phyloP scores from a whole-genome alignment of 805 yeast genomes.

The Wickerhamiella australiensis region DNA sequence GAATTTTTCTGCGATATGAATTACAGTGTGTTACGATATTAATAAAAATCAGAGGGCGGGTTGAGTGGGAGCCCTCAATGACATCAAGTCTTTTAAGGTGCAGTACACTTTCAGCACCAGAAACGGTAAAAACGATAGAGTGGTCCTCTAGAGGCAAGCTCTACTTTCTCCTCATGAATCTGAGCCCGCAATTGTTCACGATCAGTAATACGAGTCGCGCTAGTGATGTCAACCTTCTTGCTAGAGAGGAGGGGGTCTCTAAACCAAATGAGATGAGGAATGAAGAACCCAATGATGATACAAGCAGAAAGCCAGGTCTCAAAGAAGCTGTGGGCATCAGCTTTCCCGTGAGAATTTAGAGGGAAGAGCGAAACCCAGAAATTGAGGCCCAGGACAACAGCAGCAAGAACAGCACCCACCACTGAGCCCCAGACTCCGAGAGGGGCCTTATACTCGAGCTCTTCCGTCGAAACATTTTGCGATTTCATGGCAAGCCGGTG shows the following conservation, averaged over 20 bases:
- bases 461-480: slow-evolving; percentile 59
- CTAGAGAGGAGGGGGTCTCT: slow-evolving; percentile 15
- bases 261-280: slow-evolving; percentile 14
- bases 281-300: slow-evolving; percentile 14
- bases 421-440: slow-evolving; percentile 57
- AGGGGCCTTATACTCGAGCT: slow-evolving; percentile 54
- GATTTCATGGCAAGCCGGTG: slow-evolving; percentile 48
- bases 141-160: slow-evolving; percentile 35
- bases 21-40: too few species aligned
- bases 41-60: too few species aligned
- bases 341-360: slow-evolving; percentile 32
- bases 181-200: slow-evolving; percentile 33
- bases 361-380: slow-evolving; percentile 79
- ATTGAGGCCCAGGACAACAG: slow-evolving; percentile 56
- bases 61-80: too few species aligned
- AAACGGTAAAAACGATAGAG: slow-evolving; percentile 42
- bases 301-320: slow-evolving; percentile 41
- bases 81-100: too few species aligned
- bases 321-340: slow-evolving; percentile 37
- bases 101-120: slow-evolving; percentile 39
- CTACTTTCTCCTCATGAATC: slow-evolving; percentile 44
- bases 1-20: too few species aligned
- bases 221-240: slow-evolving; percentile 17
- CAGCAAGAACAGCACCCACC: slow-evolving; percentile 47
- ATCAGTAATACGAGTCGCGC: slow-evolving; percentile 17